Evolutionary conservation across 176 grass and related monocot genomes (phyloP).

Genomic region (Pharus latifolius): DNA sequence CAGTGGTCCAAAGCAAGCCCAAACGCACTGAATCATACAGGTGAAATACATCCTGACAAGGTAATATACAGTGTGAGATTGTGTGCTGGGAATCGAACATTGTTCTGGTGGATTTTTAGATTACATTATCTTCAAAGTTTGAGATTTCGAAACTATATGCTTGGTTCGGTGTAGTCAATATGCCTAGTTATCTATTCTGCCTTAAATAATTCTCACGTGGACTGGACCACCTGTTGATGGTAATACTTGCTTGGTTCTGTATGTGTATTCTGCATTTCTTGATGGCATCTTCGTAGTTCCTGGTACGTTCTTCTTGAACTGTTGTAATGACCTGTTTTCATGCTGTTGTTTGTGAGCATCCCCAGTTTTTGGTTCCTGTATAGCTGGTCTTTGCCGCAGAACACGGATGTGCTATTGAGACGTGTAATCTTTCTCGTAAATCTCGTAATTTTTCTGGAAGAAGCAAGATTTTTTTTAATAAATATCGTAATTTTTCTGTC

Average conservation of each 20-base stretch:
- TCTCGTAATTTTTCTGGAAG: neutral
- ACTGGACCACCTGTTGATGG: neutral
- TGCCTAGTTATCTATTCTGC: neutral
- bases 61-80: neutral
- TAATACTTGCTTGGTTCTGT: neutral
- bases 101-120: conserved; percentile 9
- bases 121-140: neutral
- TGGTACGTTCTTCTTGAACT: neutral
- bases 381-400: no score
- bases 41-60: conserved; percentile 11
- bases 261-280: conserved; percentile 18
- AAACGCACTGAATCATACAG: conserved; percentile 87
- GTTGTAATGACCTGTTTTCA: neutral
- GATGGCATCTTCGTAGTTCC: conserved; percentile 9
- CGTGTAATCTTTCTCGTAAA: neutral
- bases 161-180: neutral
- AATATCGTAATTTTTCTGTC: no score
- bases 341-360: neutral
- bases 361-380: no score
- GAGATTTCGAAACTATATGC: neutral
- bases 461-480: no score
- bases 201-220: conserved; percentile 1
- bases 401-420: neutral
- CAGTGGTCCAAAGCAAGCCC: conserved; percentile 76
- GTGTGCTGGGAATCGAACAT: neutral